Percentiles rank a stretch among this genome's conserved stretches.
These are phyloP conservation scores for Sporobolomyces pararoseus DNA, from an alignment of 768 basidiomycete species.

Conservation along the genomic window DNA sequence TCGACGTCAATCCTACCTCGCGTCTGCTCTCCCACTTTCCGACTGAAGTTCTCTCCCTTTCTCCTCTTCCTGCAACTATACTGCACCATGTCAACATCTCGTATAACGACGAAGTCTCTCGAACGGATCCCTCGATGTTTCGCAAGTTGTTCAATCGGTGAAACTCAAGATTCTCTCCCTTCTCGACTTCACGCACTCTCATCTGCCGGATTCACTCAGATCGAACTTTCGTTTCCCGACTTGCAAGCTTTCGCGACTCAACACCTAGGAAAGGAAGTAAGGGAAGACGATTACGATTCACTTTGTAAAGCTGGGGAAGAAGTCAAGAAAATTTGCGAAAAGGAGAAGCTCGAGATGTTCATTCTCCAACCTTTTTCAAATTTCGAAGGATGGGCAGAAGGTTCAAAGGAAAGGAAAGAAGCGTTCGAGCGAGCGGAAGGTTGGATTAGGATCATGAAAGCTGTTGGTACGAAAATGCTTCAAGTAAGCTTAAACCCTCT, in stretches of 20 bases:
- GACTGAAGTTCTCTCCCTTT: neutral
- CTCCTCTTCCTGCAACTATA: too few species aligned
- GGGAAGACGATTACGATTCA: conserved; percentile 28
- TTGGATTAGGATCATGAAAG: conserved; percentile 45
- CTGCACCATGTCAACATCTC: neutral
- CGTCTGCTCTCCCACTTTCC: too few species aligned
- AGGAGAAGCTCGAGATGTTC: conserved; percentile 30
- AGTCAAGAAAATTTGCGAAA: conserved; percentile 12
- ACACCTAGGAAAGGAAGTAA: conserved; percentile 4
- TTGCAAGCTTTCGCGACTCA: conserved; percentile 32
- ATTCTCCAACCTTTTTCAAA: conserved; percentile 45
- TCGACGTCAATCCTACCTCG: too few species aligned
- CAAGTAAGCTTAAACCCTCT: conserved; percentile 41
- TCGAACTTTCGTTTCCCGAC: conserved; percentile 44
- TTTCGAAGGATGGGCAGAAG: conserved; percentile 45
- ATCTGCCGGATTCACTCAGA: conserved; percentile 39
- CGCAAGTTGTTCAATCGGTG: conserved; percentile 23
- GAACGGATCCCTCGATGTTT: conserved; percentile 16
- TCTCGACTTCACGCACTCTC: conserved; percentile 28
- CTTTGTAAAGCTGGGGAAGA: conserved; percentile 22
- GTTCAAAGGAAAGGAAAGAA: conserved; percentile 32
- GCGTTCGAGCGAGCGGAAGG: conserved; percentile 17
- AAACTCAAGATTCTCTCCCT: conserved; percentile 13
- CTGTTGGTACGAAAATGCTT: conserved; percentile 36
- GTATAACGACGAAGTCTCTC: neutral